Base-by-base conservation (phyloP, 2,329 filamentous ascomycete species). In the Domatiomyces catenatus region DNA sequence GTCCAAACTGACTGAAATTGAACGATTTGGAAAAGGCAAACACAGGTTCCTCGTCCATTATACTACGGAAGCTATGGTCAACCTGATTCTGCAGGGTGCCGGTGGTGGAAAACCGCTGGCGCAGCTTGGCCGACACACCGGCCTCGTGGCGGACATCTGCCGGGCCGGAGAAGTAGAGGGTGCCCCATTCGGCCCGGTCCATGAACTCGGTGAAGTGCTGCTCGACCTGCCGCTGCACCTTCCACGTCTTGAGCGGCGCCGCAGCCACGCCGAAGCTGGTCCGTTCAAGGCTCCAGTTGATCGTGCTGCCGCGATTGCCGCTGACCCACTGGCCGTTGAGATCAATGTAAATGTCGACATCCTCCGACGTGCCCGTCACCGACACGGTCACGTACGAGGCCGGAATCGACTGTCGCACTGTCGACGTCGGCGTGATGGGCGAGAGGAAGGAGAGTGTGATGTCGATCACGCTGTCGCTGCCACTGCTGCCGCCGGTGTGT, bases 101-200 rank as follows among this genome's bases (percentile, higher is more conserved):
- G 10, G 75, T 80, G 52, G 74, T 72, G 0, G 86, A 78, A 65
- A 93, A 94, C 1, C 74, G 71, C 55, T 79, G 77, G 48, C 86
- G 77, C 19, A 92, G 69, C 7, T 72, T 54, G 2, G 71, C 74
- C 5, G 86, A 84, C 18, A 79, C 80, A 26, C 85, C 86, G 55
- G 77, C 78, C 66, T 90, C 80, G 62, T 89, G 81, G 22, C 75
- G 71, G 17, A 77, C 78, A 61, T 82, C 75, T 44, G 72, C 69
- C 19, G 86, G 84, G 1, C 74, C 86, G 19, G 83, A 83, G 62
- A 93, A 86, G 65, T 86, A 77, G 51, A 93, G 66, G 24, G 80
- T 83, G 3, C 87, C 87, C 87, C 87, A 93, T 75, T 93, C 86
- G 1, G 83, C 77, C 44, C 82, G 81, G 60, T 93, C 87, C 46